Evolutionary conservation across 495 filamentous ascomycete species (phyloP).

Genomic region (Aspergillus cavernicola): DNA sequence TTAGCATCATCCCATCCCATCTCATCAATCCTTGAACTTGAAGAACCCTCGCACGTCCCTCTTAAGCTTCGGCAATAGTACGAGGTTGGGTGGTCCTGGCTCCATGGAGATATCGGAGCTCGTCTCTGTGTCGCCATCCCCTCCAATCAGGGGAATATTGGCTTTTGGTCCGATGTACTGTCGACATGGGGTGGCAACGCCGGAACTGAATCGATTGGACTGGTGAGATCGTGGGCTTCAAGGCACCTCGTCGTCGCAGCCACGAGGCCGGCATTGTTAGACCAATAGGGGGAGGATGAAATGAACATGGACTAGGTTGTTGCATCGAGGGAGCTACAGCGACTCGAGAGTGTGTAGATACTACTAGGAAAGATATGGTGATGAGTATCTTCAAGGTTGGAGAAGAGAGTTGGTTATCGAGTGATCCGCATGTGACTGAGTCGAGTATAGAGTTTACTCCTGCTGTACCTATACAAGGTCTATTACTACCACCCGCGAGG

Average conservation of each 20-base stretch:
- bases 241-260: background rate
- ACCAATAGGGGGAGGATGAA: background rate
- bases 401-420: too few species aligned
- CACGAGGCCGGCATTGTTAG: constrained; percentile 6
- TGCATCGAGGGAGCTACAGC: background rate
- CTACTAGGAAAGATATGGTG: too few species aligned
- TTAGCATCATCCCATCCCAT: background rate
- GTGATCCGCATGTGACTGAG: too few species aligned
- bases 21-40: too few species aligned
- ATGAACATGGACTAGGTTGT: background rate
- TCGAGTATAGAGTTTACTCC: too few species aligned
- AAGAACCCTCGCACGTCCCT: constrained; percentile 1
- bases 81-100: too few species aligned
- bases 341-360: too few species aligned
- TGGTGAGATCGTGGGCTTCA: background rate
- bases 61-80: background rate
- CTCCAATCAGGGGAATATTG: background rate
- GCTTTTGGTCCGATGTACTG: constrained; percentile 4
- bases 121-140: background rate
- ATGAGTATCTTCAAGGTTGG: too few species aligned
- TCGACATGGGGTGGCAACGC: background rate
- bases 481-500: too few species aligned
- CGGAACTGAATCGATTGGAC: constrained; percentile 9
- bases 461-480: too few species aligned
- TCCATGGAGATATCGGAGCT: background rate